These are phyloP conservation scores for Cruciata laevipes DNA, from an alignment of 257 asterid species.

Conservation along the genomic window DNA sequence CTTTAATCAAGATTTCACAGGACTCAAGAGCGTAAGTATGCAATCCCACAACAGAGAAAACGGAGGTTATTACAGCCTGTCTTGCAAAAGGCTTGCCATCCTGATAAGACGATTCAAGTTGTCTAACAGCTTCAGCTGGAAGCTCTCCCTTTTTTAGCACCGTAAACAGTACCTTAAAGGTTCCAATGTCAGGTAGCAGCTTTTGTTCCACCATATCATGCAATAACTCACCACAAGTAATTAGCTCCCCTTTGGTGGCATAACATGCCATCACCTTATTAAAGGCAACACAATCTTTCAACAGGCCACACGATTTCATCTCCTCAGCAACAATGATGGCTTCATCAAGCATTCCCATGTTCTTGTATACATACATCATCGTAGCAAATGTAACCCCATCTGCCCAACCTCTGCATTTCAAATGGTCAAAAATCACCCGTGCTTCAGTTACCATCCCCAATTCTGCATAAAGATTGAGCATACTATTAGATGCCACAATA, in stretches of 20 bases:
- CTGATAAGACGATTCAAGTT: constrained; percentile 51
- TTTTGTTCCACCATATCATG: constrained; percentile 66
- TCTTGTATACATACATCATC: constrained; percentile 76
- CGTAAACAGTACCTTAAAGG: constrained; percentile 62
- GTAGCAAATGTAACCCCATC: constrained; percentile 79
- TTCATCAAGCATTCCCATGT: constrained; percentile 83
- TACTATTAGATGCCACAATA: constrained; percentile 76
- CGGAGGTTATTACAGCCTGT: constrained; percentile 69
- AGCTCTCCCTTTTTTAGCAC: constrained; percentile 66
- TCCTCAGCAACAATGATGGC: constrained; percentile 74
- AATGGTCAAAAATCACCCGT: constrained; percentile 34
- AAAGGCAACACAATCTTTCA: constrained; percentile 52
- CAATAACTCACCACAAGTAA: constrained; percentile 68
- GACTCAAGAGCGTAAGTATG: constrained; percentile 68
- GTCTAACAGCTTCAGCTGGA: constrained; percentile 50
- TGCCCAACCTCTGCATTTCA: constrained; percentile 44
- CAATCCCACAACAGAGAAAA: constrained; percentile 57
- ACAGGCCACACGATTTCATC: constrained; percentile 55
- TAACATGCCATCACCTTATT: constrained; percentile 79
- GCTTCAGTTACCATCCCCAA: constrained; percentile 84
- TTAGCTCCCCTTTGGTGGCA: constrained; percentile 53
- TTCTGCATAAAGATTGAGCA: constrained; percentile 73
- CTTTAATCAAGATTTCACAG: constrained; percentile 41
- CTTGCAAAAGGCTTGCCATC: constrained; percentile 63
- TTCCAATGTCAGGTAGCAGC: constrained; percentile 54